Evolutionary conservation across 1,284 basidiomycete genomes (phyloP).

Genomic region (Cutaneotrichosporon curvatum): DNA sequence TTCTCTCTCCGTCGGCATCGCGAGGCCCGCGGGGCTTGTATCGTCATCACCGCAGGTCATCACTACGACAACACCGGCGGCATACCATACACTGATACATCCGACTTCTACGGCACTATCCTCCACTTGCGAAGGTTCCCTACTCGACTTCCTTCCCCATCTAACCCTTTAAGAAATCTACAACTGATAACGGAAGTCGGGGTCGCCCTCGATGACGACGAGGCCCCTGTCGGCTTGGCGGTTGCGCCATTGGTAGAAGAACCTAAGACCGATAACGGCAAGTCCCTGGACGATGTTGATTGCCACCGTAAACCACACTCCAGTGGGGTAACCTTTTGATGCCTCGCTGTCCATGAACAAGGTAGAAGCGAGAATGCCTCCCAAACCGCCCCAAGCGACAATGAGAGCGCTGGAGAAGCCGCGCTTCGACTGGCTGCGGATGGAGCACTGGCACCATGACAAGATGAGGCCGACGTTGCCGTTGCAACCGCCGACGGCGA

Average conservation of each 20-base stretch:
- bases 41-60: no score
- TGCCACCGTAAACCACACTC: constrained; percentile 5
- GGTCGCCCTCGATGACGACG: constrained; percentile 11
- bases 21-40: no score
- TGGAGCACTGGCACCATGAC: constrained; percentile 44
- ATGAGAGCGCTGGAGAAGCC: constrained; percentile 42
- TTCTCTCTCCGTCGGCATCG: no score
- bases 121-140: no score
- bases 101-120: no score
- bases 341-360: constrained; percentile 14
- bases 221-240: constrained; percentile 9
- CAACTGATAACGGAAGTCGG: constrained; percentile 9
- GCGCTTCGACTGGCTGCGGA: constrained; percentile 44
- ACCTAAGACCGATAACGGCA: constrained; percentile 1
- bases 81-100: no score
- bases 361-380: constrained; percentile 38
- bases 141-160: no score
- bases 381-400: constrained; percentile 46
- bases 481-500: constrained; percentile 40
- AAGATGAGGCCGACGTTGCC: constrained; percentile 34
- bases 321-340: constrained; percentile 9
- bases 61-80: no score
- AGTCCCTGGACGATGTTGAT: constrained; percentile 3
- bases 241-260: constrained; percentile 11
- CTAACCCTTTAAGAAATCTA: no score